Percentiles rank a stretch among this genome's conserved stretches.
Evolutionary conservation across 306 rosid genomes (phyloP).

Genomic region (Citrullus mucosospermus): DNA sequence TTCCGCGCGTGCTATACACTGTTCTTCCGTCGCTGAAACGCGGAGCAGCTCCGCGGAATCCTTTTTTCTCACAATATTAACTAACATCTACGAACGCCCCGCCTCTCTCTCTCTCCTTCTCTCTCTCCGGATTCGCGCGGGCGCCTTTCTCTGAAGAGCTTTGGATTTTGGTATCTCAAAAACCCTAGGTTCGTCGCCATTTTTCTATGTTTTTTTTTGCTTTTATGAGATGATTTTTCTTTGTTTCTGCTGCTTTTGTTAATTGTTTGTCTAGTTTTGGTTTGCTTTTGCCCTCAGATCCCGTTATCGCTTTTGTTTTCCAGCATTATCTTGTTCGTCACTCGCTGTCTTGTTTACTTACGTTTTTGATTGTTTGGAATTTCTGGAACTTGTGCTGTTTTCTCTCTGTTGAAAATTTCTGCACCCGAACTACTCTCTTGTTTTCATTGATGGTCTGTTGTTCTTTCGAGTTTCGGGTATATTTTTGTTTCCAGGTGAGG

Average conservation of each 20-base stretch:
- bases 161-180: constrained; percentile 18
- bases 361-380: constrained; percentile 9
- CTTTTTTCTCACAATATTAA: constrained; percentile 26
- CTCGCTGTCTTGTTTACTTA: neutral
- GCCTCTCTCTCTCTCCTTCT: constrained; percentile 13
- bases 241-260: neutral
- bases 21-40: constrained; percentile 17
- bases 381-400: constrained; percentile 8
- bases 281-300: constrained; percentile 38
- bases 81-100: constrained; percentile 26
- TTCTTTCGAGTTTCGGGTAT: neutral
- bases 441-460: neutral
- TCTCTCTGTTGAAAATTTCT: neutral
- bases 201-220: constrained; percentile 23
- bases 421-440: neutral
- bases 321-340: neutral
- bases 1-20: constrained; percentile 8
- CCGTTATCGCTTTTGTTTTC: constrained; percentile 20
- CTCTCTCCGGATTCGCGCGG: constrained; percentile 30
- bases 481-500: neutral
- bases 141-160: constrained; percentile 10
- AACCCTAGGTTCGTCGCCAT: constrained; percentile 49
- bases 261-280: neutral
- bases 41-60: constrained; percentile 32
- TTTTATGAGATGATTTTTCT: constrained; percentile 11